Base-by-base conservation (phyloP, 805 yeast genomes). In the Nakazawaea holstii region DNA sequence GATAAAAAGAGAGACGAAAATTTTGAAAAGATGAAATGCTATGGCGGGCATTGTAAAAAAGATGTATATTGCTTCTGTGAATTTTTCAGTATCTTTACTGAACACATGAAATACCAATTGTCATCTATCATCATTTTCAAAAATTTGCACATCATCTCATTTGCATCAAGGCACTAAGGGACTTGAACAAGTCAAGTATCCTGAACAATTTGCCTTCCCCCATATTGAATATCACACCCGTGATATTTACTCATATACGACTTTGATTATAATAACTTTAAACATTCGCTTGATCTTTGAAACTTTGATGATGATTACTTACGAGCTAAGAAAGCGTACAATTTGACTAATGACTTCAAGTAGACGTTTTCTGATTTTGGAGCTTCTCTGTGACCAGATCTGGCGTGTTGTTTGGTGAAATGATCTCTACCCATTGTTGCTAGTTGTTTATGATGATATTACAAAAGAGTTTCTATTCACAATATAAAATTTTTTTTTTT, bases 281-380 rank as follows among this genome's bases (percentile, higher is more conserved):
- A 20, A 20, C 24, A 20, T 20, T 20, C 17, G 32, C 27, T 41
- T 41, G 44, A 41, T 41, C 44, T 41, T 41, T 41, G 44, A 41
- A 11, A 27, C 29, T 8, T n/a, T 13, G 11, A 6, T 35, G 39
- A 30, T 8, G 28, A 31, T 52, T 74, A 88, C 96, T 76, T 87
- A 88, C 99, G 97, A 80, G 98, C 96, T 78, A 94, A 84, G 95
- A 89, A 94, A 72, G 97, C 77, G 89, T 91, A 94, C 67, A 94
- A 82, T 86, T 92, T 92, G 75, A 92, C 98, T 77, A 94, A 86
- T 72, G 94, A 78, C 78, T 86, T 87, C 79, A 94, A 82, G 97
- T 94, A 94, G 79, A 91, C 97, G 74, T 94, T 94, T 80, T 94
- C 96, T 62, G 98, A 92, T 83, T 89, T 89, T 80, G 99, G 99